A percentile compares a stretch with the other conserved stretches of the same genome.
Evolutionary conservation across 2,329 filamentous ascomycete species (phyloP).

Genomic region (Tolypocladium sp.): DNA sequence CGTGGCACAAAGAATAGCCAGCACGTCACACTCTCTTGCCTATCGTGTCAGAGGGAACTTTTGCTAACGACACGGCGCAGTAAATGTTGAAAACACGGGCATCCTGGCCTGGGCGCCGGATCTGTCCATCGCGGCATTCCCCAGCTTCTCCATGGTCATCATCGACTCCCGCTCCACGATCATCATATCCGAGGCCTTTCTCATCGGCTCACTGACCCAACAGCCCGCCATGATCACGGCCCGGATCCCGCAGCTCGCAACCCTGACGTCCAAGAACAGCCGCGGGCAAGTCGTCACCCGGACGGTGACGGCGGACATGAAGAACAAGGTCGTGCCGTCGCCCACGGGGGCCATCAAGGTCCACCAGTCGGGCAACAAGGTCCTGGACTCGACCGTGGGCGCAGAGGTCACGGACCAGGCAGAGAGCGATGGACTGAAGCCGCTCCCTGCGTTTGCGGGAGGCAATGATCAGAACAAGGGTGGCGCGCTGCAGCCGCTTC

Average conservation of each 20-base stretch:
- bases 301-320: neutral
- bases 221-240: neutral
- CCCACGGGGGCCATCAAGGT: neutral
- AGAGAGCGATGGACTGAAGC: neutral
- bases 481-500: neutral
- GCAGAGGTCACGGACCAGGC: neutral
- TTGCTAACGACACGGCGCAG: slow-evolving; percentile 1
- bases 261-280: neutral
- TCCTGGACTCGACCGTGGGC: neutral
- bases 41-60: neutral
- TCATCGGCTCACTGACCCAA: neutral
- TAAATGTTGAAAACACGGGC: slow-evolving; percentile 11
- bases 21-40: slow-evolving; percentile 2
- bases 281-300: neutral
- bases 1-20: slow-evolving; percentile 11
- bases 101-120: slow-evolving; percentile 11
- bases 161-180: slow-evolving; percentile 5
- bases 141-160: slow-evolving; percentile 12
- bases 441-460: neutral
- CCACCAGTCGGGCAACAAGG: neutral
- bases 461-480: too few relatives aligned
- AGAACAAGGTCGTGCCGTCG: neutral
- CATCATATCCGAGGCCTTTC: neutral
- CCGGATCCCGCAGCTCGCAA: neutral
- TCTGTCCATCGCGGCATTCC: slow-evolving; percentile 9